phyloP scores from a whole-genome alignment of 805 yeast genomes.

The Debaryomyces castellii region DNA sequence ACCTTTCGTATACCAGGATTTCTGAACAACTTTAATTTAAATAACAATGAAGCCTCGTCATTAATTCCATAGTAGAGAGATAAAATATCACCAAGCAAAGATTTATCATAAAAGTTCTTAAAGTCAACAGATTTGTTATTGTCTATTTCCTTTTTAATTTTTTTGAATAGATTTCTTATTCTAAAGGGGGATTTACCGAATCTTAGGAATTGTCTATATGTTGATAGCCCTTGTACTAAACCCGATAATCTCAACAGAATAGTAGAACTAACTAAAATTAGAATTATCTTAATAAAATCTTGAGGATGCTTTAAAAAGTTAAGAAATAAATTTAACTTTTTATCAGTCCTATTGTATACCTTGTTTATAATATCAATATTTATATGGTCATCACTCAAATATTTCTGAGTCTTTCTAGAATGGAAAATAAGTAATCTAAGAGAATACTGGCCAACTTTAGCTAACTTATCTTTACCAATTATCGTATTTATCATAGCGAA shows the following conservation, averaged over 20 bases:
- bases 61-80: conserved; percentile 62
- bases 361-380: conserved; percentile 29
- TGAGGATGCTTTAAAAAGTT: conserved; percentile 38
- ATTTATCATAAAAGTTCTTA: conserved; percentile 17
- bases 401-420: conserved; percentile 37
- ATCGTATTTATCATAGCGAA: conserved; percentile 53
- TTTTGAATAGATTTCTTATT: conserved; percentile 34
- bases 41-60: conserved; percentile 62
- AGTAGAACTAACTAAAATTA: conserved; percentile 37
- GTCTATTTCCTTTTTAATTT: conserved; percentile 19
- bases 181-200: conserved; percentile 72
- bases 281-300: conserved; percentile 33
- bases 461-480: conserved; percentile 71
- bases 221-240: conserved; percentile 46
- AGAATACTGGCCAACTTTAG: conserved; percentile 61
- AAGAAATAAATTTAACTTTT: conserved; percentile 30
- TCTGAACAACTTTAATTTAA: conserved; percentile 49
- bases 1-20: conserved; percentile 34
- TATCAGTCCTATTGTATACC: conserved; percentile 31
- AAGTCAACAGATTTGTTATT: conserved; percentile 3
- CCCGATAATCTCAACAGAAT: conserved; percentile 42
- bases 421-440: conserved; percentile 52
- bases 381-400: conserved; percentile 31
- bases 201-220: conserved; percentile 66
- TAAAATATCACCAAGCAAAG: conserved; percentile 49